These are phyloP conservation scores for Sextonia rubra DNA, from an alignment of 164 flowering plant species.

Conservation along the genomic window DNA sequence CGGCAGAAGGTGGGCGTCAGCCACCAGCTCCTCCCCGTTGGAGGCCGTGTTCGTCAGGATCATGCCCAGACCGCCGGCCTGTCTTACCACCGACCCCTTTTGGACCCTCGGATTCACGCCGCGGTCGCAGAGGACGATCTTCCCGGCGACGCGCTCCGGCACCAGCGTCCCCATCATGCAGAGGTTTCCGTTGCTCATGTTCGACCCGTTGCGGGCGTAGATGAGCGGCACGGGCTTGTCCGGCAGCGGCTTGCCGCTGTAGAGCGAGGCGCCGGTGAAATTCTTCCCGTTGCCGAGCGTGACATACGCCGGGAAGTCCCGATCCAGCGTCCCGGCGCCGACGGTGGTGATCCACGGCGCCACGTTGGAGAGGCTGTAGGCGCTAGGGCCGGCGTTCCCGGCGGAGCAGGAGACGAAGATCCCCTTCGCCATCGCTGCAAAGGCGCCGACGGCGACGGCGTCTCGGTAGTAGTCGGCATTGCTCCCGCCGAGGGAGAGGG, in stretches of 20 bases:
- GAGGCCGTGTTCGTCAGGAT: constrained; percentile 57
- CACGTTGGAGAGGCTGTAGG: constrained; percentile 53
- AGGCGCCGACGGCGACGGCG: constrained; percentile 68
- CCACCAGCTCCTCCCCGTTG: constrained; percentile 69
- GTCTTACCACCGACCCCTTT: constrained; percentile 62
- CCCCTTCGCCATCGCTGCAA: constrained; percentile 55
- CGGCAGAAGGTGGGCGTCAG: constrained; percentile 78
- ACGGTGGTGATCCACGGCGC: constrained; percentile 95
- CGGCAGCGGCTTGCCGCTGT: constrained; percentile 43
- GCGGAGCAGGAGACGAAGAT: constrained; percentile 89
- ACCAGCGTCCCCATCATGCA: constrained; percentile 52
- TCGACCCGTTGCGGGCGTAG: constrained; percentile 58
- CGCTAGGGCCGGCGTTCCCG: constrained; percentile 70
- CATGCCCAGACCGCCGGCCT: constrained; percentile 92
- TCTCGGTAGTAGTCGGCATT: constrained; percentile 50
- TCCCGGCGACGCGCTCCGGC: constrained; percentile 62
- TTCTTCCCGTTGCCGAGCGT: constrained; percentile 62
- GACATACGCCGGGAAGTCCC: constrained; percentile 73
- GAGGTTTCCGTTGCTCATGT: constrained; percentile 37
- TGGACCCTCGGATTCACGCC: constrained; percentile 55
- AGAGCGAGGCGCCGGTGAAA: constrained; percentile 62
- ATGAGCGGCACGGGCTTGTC: constrained; percentile 36
- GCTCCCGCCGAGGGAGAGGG: constrained; percentile 83
- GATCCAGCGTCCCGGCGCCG: constrained; percentile 85
- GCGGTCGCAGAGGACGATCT: constrained; percentile 79